Percentiles rank a stretch among this genome's conserved stretches.
phyloP scores from a whole-genome alignment of 306 rosid genomes.

The Cicer arietinum region DNA sequence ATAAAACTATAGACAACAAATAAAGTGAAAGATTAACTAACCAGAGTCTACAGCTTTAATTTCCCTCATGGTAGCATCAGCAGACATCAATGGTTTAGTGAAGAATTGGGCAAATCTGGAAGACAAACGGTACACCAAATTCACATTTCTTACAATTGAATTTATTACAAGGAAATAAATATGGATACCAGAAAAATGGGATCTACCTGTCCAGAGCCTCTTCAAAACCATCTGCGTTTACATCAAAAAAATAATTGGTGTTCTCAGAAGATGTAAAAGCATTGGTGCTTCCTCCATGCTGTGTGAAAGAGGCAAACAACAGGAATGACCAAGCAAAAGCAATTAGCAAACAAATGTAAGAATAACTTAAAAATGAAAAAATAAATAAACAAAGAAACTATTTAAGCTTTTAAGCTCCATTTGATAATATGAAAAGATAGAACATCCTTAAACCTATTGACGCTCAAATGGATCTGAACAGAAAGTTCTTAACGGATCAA shows the following conservation, averaged over 20 bases:
- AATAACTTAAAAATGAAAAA: conserved; percentile 10
- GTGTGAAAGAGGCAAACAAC: conserved; percentile 39
- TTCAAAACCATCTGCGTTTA: conserved; percentile 80
- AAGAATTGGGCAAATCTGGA: conserved; percentile 94
- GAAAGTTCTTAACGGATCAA: conserved; percentile 14
- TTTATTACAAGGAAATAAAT: conserved; percentile 13
- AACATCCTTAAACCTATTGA: background rate
- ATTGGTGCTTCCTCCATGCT: conserved; percentile 93
- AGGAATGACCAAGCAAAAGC: conserved; percentile 25
- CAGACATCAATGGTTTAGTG: conserved; percentile 86
- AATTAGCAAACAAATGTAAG: conserved; percentile 31
- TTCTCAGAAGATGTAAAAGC: conserved; percentile 76
- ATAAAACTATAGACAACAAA: conserved; percentile 21
- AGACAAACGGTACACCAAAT: conserved; percentile 41
- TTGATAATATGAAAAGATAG: conserved; percentile 20
- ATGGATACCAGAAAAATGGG: conserved; percentile 30
- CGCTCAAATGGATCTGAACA: background rate
- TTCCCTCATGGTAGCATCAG: conserved; percentile 97
- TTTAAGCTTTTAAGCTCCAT: conserved; percentile 19
- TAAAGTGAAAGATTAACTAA: conserved; percentile 43
- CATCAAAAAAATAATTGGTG: conserved; percentile 84
- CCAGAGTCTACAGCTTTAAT: conserved; percentile 99
- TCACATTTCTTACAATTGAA: conserved; percentile 18
- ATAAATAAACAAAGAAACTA: conserved; percentile 4
- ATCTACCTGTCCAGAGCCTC: conserved; percentile 94